Conservation (phyloP, 192 early-diverging fungal species). For the Linnemannia schmuckeri region DNA sequence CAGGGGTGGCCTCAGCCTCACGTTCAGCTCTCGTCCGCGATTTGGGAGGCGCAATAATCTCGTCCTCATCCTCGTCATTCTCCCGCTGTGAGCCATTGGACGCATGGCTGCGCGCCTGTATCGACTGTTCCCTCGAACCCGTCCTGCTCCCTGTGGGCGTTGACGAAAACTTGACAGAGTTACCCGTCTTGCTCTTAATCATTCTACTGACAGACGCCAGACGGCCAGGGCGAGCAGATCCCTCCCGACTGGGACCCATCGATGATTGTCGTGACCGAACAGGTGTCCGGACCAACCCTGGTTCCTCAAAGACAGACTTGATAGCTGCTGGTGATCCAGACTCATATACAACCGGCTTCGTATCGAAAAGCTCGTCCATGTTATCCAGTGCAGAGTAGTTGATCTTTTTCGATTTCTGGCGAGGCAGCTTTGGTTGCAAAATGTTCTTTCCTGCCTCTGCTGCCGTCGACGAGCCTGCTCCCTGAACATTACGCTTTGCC, state of each 20-base stretch:
- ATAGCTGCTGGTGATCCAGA: conserved; percentile 22
- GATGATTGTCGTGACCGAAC: conserved; percentile 48
- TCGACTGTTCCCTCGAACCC: conserved; percentile 48
- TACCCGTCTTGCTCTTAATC: conserved; percentile 48
- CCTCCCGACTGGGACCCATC: conserved; percentile 51
- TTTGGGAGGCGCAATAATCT: conserved; percentile 52
- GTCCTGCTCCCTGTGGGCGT: conserved; percentile 52
- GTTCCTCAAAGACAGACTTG: conserved; percentile 52
- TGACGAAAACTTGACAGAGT: conserved; percentile 41
- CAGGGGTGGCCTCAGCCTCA: conserved; percentile 46
- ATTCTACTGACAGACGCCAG: conserved; percentile 59
- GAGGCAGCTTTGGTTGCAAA: conserved; percentile 74
- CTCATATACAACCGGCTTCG: conserved; percentile 23
- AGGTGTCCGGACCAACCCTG: conserved; percentile 39
- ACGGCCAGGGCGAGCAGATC: conserved; percentile 63
- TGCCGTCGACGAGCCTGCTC: conserved; percentile 66
- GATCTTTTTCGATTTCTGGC: conserved; percentile 85
- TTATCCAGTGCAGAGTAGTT: conserved; percentile 78
- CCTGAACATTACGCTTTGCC: conserved; percentile 42
- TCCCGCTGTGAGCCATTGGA: conserved; percentile 16
- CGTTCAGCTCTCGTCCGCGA: conserved; percentile 38
- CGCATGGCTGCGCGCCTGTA: conserved; percentile 49
- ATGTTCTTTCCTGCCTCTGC: conserved; percentile 86
- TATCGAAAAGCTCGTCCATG: conserved; percentile 79
- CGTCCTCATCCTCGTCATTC: conserved; percentile 62